These are phyloP conservation scores for Elymus sibiricus DNA, from an alignment of 176 grass and related monocot genomes.

Conservation along the genomic window DNA sequence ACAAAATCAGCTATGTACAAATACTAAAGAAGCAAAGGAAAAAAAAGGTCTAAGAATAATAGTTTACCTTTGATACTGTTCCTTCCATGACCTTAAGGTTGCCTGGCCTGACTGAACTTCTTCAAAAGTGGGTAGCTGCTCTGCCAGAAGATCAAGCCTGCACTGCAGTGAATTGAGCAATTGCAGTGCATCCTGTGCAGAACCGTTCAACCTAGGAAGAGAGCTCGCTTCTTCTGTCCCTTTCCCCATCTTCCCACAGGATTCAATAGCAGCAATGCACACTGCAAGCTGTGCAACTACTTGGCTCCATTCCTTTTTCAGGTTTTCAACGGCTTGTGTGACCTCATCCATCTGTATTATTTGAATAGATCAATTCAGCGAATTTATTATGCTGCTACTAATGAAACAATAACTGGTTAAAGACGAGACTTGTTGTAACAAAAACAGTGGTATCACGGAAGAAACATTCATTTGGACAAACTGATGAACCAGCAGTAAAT, in stretches of 20 bases:
- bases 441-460: background rate
- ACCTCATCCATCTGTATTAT: conserved; percentile 62
- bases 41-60: background rate
- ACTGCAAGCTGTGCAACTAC: conserved; percentile 37
- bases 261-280: conserved; percentile 47
- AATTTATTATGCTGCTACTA: background rate
- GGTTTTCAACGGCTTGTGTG: conserved; percentile 49
- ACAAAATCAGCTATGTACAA: background rate
- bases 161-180: conserved; percentile 66
- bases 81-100: conserved; percentile 60
- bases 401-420: background rate
- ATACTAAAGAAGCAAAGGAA: background rate
- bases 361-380: background rate
- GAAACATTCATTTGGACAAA: background rate
- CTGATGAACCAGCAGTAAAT: background rate
- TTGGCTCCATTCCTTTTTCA: conserved; percentile 67
- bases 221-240: conserved; percentile 55
- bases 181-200: conserved; percentile 50
- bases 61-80: conserved; percentile 58
- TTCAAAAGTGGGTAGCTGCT: conserved; percentile 67
- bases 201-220: conserved; percentile 58
- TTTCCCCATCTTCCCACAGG: conserved; percentile 44
- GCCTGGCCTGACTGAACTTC: conserved; percentile 49
- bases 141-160: conserved; percentile 56
- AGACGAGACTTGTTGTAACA: background rate